phyloP scores from a whole-genome alignment of 176 grass and related monocot genomes.

The Bothriochloa decipiens region DNA sequence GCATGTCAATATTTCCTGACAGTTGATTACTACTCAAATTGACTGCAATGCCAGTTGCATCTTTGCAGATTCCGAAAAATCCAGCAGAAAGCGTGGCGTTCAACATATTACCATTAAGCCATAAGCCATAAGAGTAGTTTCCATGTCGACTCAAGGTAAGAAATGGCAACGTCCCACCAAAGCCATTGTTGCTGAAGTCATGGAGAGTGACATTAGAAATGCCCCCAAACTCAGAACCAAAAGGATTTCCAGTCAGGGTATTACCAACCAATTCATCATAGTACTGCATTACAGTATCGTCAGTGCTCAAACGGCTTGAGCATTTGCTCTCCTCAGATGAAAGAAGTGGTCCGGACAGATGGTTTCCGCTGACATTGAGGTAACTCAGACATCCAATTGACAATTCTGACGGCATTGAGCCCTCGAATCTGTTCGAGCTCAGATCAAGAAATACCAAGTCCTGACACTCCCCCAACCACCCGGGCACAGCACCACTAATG shows the following conservation, averaged over 20 bases:
- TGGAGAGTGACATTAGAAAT: conserved; percentile 37
- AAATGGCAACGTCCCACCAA: conserved; percentile 47
- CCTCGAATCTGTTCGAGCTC: conserved; percentile 62
- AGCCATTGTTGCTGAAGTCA: conserved; percentile 65
- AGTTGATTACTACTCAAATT: conserved; percentile 58
- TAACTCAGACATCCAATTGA: conserved; percentile 51
- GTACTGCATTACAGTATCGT: conserved; percentile 43
- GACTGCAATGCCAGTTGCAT: conserved; percentile 30
- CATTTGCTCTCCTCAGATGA: conserved; percentile 23
- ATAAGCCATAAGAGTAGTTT: conserved; percentile 53
- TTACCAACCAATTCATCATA: conserved; percentile 41
- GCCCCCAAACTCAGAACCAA: conserved; percentile 25
- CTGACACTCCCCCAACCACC: conserved; percentile 51
- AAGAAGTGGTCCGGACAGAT: conserved; percentile 42
- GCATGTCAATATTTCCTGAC: conserved; percentile 40
- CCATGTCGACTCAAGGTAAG: conserved; percentile 17
- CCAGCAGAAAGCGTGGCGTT: conserved; percentile 40
- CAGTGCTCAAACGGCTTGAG: conserved; percentile 11
- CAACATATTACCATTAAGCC: conserved; percentile 51
- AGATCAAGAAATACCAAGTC: conserved; percentile 68
- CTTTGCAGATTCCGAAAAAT: conserved; percentile 50
- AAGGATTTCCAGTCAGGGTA: conserved; percentile 29
- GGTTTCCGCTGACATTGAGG: conserved; percentile 65
- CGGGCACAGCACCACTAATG: conserved; percentile 45
- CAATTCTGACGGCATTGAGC: conserved; percentile 45